Percentiles rank a stretch among this genome's conserved stretches.
Conservation (phyloP, 768 basidiomycete genomes). For the Chalciporus sphaerocephalus region DNA sequence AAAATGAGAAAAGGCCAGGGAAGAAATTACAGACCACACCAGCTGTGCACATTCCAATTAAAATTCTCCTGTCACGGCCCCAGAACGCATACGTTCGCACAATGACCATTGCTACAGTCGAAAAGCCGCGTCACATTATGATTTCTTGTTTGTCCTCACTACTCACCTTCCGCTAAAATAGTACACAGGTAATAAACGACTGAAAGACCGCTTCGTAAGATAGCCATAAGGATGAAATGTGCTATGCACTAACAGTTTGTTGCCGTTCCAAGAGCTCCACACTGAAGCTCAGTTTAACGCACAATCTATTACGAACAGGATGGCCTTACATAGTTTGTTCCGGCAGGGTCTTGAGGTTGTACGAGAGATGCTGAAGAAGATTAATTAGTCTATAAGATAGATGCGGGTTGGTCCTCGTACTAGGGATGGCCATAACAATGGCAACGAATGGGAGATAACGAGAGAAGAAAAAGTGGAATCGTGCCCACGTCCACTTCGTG, state of each 20-base stretch:
- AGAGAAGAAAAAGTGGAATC: slow-evolving; percentile 16
- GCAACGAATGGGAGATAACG: slow-evolving; percentile 22
- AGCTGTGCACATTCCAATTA: slow-evolving; percentile 12
- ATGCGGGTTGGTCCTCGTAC: background rate
- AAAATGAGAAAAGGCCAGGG: background rate
- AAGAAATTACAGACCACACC: slow-evolving; percentile 5
- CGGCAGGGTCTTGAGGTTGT: background rate
- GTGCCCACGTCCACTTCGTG: slow-evolving; percentile 13
- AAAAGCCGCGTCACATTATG: background rate
- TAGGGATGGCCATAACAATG: slow-evolving; percentile 11
- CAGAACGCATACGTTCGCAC: slow-evolving; percentile 20
- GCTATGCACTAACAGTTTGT: slow-evolving; percentile 1
- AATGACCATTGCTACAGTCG: slow-evolving; percentile 12
- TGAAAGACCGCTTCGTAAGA: background rate
- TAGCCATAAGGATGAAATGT: background rate
- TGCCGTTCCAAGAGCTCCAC: slow-evolving; percentile 10
- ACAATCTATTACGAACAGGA: background rate
- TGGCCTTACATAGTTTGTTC: slow-evolving; percentile 6
- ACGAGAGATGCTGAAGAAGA: slow-evolving; percentile 6
- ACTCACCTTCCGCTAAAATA: slow-evolving; percentile 17
- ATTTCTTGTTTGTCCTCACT: no score
- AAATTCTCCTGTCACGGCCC: slow-evolving; percentile 15
- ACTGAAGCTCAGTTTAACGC: slow-evolving; percentile 5
- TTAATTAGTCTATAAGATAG: no score
- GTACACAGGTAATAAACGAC: slow-evolving; percentile 14